Evolutionary conservation across 2,329 filamentous ascomycete genomes (phyloP).

Genomic region (Paraphaeosphaeria minitans): DNA sequence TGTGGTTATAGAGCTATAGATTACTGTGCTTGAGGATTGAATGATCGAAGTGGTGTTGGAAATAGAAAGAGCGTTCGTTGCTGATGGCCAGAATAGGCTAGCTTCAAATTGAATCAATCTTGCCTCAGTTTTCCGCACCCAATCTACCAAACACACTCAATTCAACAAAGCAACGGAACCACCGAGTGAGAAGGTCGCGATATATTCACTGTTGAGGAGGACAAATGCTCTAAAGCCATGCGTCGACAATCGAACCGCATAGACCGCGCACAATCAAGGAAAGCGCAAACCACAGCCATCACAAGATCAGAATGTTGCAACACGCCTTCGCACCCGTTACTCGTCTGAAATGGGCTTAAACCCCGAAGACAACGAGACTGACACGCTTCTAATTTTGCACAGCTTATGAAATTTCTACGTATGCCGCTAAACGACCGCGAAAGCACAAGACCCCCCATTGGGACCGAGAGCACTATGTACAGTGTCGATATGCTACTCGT

Average conservation of each 20-base stretch:
- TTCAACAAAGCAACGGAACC: too few relatives aligned
- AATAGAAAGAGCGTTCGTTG: background rate
- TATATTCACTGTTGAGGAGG: too few relatives aligned
- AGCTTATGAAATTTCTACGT: background rate
- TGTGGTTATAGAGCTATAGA: background rate
- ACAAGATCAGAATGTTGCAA: too few relatives aligned
- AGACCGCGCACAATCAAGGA: too few relatives aligned
- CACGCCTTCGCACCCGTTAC: background rate
- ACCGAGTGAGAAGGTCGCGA: too few relatives aligned
- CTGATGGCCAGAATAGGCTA: background rate
- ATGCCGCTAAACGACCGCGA: slow-evolving; percentile 1
- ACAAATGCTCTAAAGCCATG: too few relatives aligned
- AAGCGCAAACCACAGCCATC: too few relatives aligned
- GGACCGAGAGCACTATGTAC: slow-evolving; percentile 16
- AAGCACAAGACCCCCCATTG: slow-evolving; percentile 16
- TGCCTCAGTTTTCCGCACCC: background rate
- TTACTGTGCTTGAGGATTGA: too few relatives aligned
- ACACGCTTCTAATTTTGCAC: background rate
- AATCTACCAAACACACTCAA: too few relatives aligned
- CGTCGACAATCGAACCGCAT: too few relatives aligned
- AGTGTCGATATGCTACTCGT: slow-evolving; percentile 10
- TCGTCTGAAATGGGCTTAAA: background rate
- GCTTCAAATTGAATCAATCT: background rate
- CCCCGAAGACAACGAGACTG: background rate
- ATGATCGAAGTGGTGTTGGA: background rate